Percentiles rank a stretch among this genome's conserved stretches.
Conservation (phyloP, 331 rosid genomes). For the Saraca asoca region DNA sequence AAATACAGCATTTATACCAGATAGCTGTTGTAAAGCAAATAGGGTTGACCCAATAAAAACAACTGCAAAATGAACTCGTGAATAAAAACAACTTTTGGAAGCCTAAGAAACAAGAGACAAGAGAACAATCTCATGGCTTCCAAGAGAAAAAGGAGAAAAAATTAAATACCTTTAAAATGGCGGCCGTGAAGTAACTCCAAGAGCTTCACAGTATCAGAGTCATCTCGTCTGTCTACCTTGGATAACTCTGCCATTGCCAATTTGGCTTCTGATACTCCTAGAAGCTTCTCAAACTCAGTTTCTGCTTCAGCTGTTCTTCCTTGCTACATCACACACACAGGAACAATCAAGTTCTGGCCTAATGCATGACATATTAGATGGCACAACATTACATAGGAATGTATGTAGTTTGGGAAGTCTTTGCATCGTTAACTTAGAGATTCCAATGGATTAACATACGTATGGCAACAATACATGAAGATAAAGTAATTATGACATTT, state of each 20-base stretch:
- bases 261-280: slow-evolving; percentile 85
- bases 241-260: slow-evolving; percentile 70
- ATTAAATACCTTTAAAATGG: slow-evolving; percentile 69
- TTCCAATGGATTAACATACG: slow-evolving; percentile 16
- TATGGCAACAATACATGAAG: slow-evolving; percentile 10
- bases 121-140: slow-evolving; percentile 22
- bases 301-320: slow-evolving; percentile 89
- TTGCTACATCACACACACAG: slow-evolving; percentile 59
- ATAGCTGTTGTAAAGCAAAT: slow-evolving; percentile 99
- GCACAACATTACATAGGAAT: not conserved
- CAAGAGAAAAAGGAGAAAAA: slow-evolving; percentile 17
- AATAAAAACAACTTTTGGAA: slow-evolving; percentile 56
- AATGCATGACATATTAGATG: not conserved
- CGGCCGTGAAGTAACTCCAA: slow-evolving; percentile 81
- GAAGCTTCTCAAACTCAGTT: slow-evolving; percentile 83
- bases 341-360: slow-evolving; percentile 24
- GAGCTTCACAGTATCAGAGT: slow-evolving; percentile 61
- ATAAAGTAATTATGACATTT: slow-evolving; percentile 20
- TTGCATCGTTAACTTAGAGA: slow-evolving; percentile 28
- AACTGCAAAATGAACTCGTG: slow-evolving; percentile 89
- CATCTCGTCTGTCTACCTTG: slow-evolving; percentile 80
- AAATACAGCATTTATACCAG: slow-evolving; percentile 97
- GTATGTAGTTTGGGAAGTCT: not conserved
- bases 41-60: slow-evolving; percentile 99
- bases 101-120: slow-evolving; percentile 29